Evolutionary conservation across 1,284 basidiomycete genomes (phyloP).

Genomic region (Austroboletus olivaceoglutinosus): DNA sequence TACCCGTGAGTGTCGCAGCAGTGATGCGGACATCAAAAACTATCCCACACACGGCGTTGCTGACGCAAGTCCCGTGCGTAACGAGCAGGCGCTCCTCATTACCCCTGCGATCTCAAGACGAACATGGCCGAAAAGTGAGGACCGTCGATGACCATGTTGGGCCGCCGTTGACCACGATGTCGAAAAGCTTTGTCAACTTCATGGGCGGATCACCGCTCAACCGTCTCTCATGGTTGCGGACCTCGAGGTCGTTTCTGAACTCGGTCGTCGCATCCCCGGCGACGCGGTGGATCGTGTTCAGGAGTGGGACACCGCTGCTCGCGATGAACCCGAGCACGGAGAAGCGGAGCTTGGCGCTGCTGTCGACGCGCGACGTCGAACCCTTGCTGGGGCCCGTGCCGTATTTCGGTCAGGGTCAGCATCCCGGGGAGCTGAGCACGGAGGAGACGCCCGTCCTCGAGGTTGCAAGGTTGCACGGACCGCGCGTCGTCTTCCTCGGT

Average conservation of each 20-base stretch:
- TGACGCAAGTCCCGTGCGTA: slow-evolving; percentile 5
- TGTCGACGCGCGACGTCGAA: slow-evolving; percentile 55
- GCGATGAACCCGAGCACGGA: slow-evolving; percentile 32
- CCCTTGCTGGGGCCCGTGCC: slow-evolving; percentile 45
- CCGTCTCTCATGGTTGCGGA: slow-evolving; percentile 81
- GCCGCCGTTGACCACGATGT: slow-evolving; percentile 1
- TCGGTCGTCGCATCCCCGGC: slow-evolving; percentile 55
- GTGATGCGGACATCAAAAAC: not conserved
- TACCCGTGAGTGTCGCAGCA: slow-evolving; percentile 6
- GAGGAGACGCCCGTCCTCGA: slow-evolving; percentile 52
- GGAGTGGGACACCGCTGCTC: slow-evolving; percentile 62
- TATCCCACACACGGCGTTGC: not conserved
- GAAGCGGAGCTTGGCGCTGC: slow-evolving; percentile 45
- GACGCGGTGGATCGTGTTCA: slow-evolving; percentile 76
- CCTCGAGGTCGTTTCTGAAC: slow-evolving; percentile 71
- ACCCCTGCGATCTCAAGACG: slow-evolving; percentile 9
- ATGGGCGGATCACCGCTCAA: slow-evolving; percentile 74
- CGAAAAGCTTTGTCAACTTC: slow-evolving; percentile 29
- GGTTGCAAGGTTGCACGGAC: slow-evolving; percentile 59
- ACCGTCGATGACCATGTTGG: not conserved
- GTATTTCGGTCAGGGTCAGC: slow-evolving; percentile 66
- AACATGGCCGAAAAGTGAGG: slow-evolving; percentile 34
- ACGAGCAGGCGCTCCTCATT: slow-evolving; percentile 1
- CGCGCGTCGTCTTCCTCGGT: slow-evolving; percentile 70
- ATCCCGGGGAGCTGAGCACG: slow-evolving; percentile 43